phyloP scores from a whole-genome alignment of 352 stramenopile genomes.

The Globisporangium barbulae region DNA sequence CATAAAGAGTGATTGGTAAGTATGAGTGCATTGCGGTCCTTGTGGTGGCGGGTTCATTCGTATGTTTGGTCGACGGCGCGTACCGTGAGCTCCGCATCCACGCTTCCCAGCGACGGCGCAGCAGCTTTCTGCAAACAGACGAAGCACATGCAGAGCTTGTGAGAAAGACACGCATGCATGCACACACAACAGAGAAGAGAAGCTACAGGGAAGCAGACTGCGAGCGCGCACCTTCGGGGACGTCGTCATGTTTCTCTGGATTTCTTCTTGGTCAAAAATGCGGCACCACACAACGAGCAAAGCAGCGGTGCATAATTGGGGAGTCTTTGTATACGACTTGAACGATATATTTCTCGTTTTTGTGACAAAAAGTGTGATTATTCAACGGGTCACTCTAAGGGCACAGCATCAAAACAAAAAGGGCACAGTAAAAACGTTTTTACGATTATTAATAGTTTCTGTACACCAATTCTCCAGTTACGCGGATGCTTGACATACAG shows the following conservation, averaged over 20 bases:
- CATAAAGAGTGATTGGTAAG: not conserved
- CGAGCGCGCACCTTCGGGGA: constrained; percentile 4
- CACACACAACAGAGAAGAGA: not conserved
- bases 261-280: not conserved
- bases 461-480: too few species aligned
- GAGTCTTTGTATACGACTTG: too few species aligned
- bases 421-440: too few species aligned
- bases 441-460: too few species aligned
- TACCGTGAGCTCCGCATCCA: constrained; percentile 13
- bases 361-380: too few species aligned
- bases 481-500: too few species aligned
- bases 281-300: too few species aligned
- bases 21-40: not conserved
- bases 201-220: not conserved
- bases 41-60: not conserved
- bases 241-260: constrained; percentile 5
- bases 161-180: not conserved
- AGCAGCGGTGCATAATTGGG: too few species aligned
- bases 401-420: too few species aligned
- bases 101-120: not conserved
- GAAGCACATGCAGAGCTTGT: not conserved
- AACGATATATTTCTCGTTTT: too few species aligned
- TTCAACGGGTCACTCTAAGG: too few species aligned
- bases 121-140: not conserved
- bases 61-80: not conserved